Base-by-base conservation (phyloP, 225 moss, liverwort and hornwort genomes). In the Bryum argenteum region DNA sequence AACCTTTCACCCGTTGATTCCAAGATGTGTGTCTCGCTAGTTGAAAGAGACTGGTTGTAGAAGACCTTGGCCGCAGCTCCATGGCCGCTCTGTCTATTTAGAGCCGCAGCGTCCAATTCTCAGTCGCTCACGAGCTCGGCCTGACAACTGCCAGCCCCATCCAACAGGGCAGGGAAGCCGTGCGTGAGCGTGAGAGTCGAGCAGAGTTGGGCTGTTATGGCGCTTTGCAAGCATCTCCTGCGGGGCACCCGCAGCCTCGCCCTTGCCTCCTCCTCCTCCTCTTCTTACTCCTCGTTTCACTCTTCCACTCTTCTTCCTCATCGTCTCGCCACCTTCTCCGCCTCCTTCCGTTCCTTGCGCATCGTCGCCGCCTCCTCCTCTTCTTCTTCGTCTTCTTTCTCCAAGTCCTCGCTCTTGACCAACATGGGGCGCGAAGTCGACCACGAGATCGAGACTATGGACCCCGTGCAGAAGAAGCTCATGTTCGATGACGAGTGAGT, bases 401-500 rank as follows among this genome's bases (percentile, higher is more conserved):
- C 17, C 48, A 15, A 15, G 17, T 48, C 48, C 16, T 17, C 16
- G 17, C 48, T 6, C 15, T 48, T 17, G 16, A 6, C 1, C 5
- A 48, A 33, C 73, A 86, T 86, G 86, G 75, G 80, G 8, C 80
- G 77, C 53, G 75, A 83, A 69, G 78, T 85, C 40, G 75, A 79
- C n/a, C 43, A 58, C n/a, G 82, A 83, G 18, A 59, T 83, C 10
- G 92, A 92, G 73, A 57, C 77, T 80, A 94, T 98, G 94, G 92
- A 92, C 79, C 90, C 97, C 37, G 87, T 98, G 65, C 97, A 98
- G 89, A 85, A 87, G 62, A 88, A 91, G 8, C 89, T 98, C 63
- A 98, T 98, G 97, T 92, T 94, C 65, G 92, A 94, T 2, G 97
- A 98, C 55, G 97, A 96, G 96, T 96, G 78, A 85, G 88, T 75